These are phyloP conservation scores for Rhodotorula glutinis DNA, from an alignment of 1,284 basidiomycete genomes.

Conservation along the genomic window DNA sequence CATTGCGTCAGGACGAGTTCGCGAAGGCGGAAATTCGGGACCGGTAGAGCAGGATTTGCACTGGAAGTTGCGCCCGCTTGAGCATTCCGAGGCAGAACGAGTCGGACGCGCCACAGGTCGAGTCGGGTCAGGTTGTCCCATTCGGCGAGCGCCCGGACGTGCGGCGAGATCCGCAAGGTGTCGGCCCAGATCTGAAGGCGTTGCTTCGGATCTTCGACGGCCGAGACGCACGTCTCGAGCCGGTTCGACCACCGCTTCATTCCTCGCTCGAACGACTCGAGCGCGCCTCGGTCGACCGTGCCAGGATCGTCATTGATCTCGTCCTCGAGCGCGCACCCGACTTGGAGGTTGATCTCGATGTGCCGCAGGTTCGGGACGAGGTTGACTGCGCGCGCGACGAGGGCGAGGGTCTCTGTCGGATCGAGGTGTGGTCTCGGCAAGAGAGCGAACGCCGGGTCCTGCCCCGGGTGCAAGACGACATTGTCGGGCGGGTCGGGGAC, in stretches of 20 bases:
- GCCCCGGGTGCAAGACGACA: not conserved
- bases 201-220: conserved; percentile 13
- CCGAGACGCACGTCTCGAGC: conserved; percentile 6
- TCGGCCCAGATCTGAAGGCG: conserved; percentile 13
- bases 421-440: conserved; percentile 6
- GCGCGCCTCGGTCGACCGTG: not conserved
- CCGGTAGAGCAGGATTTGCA: not conserved
- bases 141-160: conserved; percentile 1
- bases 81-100: not conserved
- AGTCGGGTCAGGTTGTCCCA: conserved; percentile 14
- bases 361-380: not conserved
- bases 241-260: not conserved
- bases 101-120: conserved; percentile 20
- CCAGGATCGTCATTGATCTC: not conserved
- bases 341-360: conserved; percentile 14
- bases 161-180: not conserved
- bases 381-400: conserved; percentile 1
- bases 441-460: conserved; percentile 2
- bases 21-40: not conserved
- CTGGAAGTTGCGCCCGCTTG: too few species aligned
- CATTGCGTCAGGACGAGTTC: conserved; percentile 7
- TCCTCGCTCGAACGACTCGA: not conserved
- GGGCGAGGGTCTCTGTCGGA: not conserved
- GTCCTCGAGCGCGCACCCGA: conserved; percentile 9
- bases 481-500: not conserved